Conservation (phyloP, 805 yeast species). For the Wickerhamiella parazyma region DNA sequence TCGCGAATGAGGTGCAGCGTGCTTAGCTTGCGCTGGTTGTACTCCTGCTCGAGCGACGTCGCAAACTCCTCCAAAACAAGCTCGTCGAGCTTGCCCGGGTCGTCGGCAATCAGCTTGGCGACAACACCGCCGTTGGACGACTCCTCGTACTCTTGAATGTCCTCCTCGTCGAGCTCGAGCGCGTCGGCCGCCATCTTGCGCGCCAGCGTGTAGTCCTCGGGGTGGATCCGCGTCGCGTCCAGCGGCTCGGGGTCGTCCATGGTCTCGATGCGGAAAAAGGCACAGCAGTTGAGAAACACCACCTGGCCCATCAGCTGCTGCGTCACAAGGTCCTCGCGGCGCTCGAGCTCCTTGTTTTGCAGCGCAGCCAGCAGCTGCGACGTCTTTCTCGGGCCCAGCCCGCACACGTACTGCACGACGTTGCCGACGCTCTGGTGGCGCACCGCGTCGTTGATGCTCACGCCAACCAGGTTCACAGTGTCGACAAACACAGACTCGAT, state of each 20-base stretch:
- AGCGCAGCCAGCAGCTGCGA: slow-evolving; percentile 72
- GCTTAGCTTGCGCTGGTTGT: slow-evolving; percentile 51
- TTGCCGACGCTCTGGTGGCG: slow-evolving; percentile 59
- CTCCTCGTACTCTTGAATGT: slow-evolving; percentile 61
- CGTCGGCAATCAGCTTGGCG: slow-evolving; percentile 53
- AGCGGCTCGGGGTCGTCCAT: slow-evolving; percentile 52
- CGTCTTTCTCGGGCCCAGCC: slow-evolving; percentile 93
- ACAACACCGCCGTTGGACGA: slow-evolving; percentile 59
- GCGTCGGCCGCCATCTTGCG: slow-evolving; percentile 98
- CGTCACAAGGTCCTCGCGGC: slow-evolving; percentile 72
- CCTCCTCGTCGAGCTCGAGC: slow-evolving; percentile 89
- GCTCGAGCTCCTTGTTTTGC: slow-evolving; percentile 52
- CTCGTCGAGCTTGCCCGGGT: slow-evolving; percentile 57
- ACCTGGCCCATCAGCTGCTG: slow-evolving; percentile 64
- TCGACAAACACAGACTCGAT: slow-evolving; percentile 78
- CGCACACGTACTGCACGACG: slow-evolving; percentile 65
- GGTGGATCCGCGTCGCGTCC: slow-evolving; percentile 94
- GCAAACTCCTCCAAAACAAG: slow-evolving; percentile 86
- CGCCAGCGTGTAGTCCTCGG: slow-evolving; percentile 93
- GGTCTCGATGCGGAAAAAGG: slow-evolving; percentile 65
- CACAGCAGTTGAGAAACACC: slow-evolving; percentile 82
- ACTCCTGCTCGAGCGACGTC: slow-evolving; percentile 58
- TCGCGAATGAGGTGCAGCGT: slow-evolving; percentile 73
- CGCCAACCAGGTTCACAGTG: slow-evolving; percentile 79
- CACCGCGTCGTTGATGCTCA: slow-evolving; percentile 83